Evolutionary conservation across 2,329 filamentous ascomycete species (phyloP), one percentile per base, ranked within the genome.

Genomic region (Clathrospora elynae): DNA sequence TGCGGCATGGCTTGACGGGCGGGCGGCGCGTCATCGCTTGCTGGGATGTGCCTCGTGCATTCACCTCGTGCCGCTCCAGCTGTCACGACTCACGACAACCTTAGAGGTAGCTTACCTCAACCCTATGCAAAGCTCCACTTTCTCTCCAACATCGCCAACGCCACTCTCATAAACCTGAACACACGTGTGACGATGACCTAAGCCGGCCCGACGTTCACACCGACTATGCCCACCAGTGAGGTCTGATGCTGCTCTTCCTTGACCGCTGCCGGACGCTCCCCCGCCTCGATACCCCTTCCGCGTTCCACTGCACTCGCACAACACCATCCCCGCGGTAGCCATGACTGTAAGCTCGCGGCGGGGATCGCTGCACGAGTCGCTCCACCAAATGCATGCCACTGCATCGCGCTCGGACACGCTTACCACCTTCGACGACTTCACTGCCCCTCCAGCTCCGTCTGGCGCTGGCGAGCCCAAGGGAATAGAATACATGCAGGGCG

Each of bases 361-460:
- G 18, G 54, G 41, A 18, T 54, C 52, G 37, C 50, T 59, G 45
- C 51, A 46, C 18, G 52, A 59, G 11, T 45, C 65, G 29, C 82
- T 96, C 48, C 87, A 95, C 71, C 85, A 88, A 59, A 96, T 96
- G 55, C 92, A 96, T 70, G 90, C 78, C 35, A 85, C 88, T 5
- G 90, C 91, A n/a, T 95, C 88, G 62, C 87, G 88, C 66, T 88
- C 88, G 22, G 87, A 87, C 51, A 82, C 84, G 22, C 78, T 97
- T 33, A 97, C 92, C 2, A 95, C 90, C 6, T 97, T 97, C 72
- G 95, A 95, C 71, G 91, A 96, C 64, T 91, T 95, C 61, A 88
- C 87, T 1, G 80, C 86, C 1, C 84, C 85, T 4, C 84, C 87
- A 0, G 74, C 78, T 2, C 76, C 80, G 1, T 73, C 81, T 1